Percentiles rank a stretch among this genome's conserved stretches.
These are phyloP conservation scores for Kwoniella europaea DNA, from an alignment of 768 basidiomycete species.

Conservation along the genomic window DNA sequence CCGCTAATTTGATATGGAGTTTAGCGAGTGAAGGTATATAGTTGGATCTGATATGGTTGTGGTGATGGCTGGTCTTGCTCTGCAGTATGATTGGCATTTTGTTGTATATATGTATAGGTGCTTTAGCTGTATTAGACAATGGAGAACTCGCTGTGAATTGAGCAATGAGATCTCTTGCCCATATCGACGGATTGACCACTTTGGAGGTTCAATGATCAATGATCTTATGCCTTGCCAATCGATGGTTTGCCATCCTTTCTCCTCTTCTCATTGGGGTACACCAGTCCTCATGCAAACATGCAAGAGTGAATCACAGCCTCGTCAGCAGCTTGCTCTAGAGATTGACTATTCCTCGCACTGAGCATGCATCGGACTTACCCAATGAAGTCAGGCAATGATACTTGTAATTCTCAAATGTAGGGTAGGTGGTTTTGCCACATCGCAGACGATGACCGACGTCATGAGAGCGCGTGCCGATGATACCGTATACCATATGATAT, in stretches of 20 bases:
- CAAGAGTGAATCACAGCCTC: too few relatives aligned
- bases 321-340: too few relatives aligned
- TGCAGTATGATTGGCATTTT: not conserved
- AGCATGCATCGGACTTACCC: too few relatives aligned
- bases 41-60: not conserved
- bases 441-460: not conserved
- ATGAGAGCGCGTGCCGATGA: not conserved
- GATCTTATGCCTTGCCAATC: too few relatives aligned
- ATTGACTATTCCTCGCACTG: too few relatives aligned
- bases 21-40: conserved; percentile 21
- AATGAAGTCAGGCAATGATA: too few relatives aligned
- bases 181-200: not conserved
- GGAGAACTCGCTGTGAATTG: not conserved
- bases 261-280: too few relatives aligned
- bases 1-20: conserved; percentile 50
- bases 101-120: conserved; percentile 3
- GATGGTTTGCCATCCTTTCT: too few relatives aligned
- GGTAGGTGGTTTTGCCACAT: not conserved
- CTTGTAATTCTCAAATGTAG: not conserved
- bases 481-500: not conserved
- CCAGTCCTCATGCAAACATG: too few relatives aligned
- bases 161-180: not conserved
- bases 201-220: too few relatives aligned
- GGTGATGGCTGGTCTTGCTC: not conserved
- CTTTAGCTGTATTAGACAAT: not conserved